Base-by-base conservation (phyloP, 257 asterid genomes). In the Nicotiana obtusifolia region DNA sequence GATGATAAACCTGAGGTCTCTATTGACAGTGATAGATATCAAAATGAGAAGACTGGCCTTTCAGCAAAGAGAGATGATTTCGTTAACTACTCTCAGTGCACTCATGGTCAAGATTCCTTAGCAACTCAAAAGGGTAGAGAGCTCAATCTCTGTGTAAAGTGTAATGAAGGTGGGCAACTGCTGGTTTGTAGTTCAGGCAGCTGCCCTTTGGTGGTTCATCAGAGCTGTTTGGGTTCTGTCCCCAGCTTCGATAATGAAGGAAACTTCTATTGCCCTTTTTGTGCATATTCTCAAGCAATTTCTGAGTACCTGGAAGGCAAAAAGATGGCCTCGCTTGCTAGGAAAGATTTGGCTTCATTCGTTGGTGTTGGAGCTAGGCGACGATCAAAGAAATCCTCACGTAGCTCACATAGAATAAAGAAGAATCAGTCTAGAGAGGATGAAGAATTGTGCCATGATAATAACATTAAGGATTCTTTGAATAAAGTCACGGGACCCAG, bases 261-360 rank as follows among this genome's bases (percentile, higher is more conserved):
- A 73, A 79, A 84, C 49, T 90, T 90, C 82, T 89, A 84, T 49
- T 85, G 97, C 86, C 97, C 94, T 8, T 91, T 93, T 86, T 94
- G 98, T 88, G 90, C 93, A 62, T 91, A 90, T 83, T 89, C 93
- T 81, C 90, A 37, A 57, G 90, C 97, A 80, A 81, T 94, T 66
- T 85, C 90, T 15, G 86, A 85, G 85, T 88, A 75, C 86, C 59
- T 81, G 77, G 90, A 90, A 78, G 77, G 60, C 64, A 90, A 90
- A 91, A 82, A 66, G 77, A 86, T 84, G 78, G 80, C 82, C 56
- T 80, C 90, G 24, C 68, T 80, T 78, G 89, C 92, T 31, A 89
- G 93, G 86, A 90, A 88, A 79, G 89, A 89, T 59, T 75, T 92
- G 68, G 49, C 87, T 44, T 53, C 85, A 69, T 90, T 93, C 59